These are phyloP conservation scores for Fusarium incarnatum DNA, from an alignment of 2,329 filamentous ascomycete species.

Conservation along the genomic window DNA sequence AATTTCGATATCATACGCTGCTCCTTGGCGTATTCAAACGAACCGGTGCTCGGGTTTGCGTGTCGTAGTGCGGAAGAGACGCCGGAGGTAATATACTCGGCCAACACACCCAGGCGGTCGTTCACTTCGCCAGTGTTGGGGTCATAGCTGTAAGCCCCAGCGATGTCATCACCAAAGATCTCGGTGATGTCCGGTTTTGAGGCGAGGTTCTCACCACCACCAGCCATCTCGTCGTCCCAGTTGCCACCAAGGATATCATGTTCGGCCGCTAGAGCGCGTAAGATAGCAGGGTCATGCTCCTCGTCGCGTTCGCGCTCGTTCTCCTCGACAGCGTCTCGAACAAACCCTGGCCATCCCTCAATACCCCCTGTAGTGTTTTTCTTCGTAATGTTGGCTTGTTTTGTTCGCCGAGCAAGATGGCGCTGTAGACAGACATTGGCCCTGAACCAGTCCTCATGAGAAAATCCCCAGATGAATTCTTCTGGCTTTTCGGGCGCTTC, in stretches of 20 bases:
- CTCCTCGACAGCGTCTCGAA: not conserved
- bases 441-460: not conserved
- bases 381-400: not conserved
- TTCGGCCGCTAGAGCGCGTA: not conserved
- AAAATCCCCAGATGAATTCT: not conserved
- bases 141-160: not conserved
- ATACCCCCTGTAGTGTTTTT: not conserved
- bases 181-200: not conserved
- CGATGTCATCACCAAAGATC: not conserved
- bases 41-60: not conserved
- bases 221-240: not conserved
- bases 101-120: not conserved
- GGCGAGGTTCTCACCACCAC: not conserved
- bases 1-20: not conserved
- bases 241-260: not conserved
- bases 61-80: not conserved
- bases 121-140: not conserved
- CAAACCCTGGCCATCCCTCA: not conserved
- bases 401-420: fast-evolving
- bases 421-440: not conserved
- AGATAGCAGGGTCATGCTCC: not conserved
- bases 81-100: not conserved
- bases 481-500: fast-evolving
- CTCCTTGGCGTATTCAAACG: not conserved
- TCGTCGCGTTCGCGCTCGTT: not conserved